These are phyloP conservation scores for Linum trigynum DNA, from an alignment of 345 rosid genomes.

Conservation along the genomic window DNA sequence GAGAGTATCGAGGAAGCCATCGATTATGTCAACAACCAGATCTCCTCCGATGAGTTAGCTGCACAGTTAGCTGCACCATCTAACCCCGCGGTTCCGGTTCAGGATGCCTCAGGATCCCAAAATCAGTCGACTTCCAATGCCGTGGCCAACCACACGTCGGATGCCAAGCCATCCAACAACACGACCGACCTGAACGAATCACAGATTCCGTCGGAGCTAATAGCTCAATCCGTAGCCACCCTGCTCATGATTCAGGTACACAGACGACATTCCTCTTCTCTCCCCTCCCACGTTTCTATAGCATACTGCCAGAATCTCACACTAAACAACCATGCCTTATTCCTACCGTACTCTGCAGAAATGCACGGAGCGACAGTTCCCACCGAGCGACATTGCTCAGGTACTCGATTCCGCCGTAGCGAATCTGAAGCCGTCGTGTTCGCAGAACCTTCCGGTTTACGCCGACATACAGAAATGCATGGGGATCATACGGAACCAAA, in stretches of 20 bases:
- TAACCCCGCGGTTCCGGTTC: constrained; percentile 25
- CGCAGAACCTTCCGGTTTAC: constrained; percentile 66
- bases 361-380: constrained; percentile 76
- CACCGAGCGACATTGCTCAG: constrained; percentile 69
- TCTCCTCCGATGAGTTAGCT: constrained; percentile 30
- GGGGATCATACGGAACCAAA: constrained; percentile 67
- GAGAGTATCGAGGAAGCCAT: constrained; percentile 54
- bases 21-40: constrained; percentile 52
- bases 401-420: constrained; percentile 68
- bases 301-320: not conserved
- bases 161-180: constrained; percentile 22
- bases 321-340: not conserved
- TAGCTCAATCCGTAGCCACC: constrained; percentile 59
- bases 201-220: constrained; percentile 52
- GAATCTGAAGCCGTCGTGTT: constrained; percentile 66
- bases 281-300: not conserved
- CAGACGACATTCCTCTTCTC: not conserved
- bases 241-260: constrained; percentile 71
- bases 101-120: constrained; percentile 14
- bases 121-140: constrained; percentile 33
- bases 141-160: constrained; percentile 22
- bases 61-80: constrained; percentile 14
- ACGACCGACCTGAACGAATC: constrained; percentile 28
- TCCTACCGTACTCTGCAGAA: constrained; percentile 37
- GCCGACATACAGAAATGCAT: constrained; percentile 83